A percentile compares a stretch with the other conserved stretches of the same genome.
Conservation (phyloP, 345 rosid genomes). For the Lumnitzera racemosa region DNA sequence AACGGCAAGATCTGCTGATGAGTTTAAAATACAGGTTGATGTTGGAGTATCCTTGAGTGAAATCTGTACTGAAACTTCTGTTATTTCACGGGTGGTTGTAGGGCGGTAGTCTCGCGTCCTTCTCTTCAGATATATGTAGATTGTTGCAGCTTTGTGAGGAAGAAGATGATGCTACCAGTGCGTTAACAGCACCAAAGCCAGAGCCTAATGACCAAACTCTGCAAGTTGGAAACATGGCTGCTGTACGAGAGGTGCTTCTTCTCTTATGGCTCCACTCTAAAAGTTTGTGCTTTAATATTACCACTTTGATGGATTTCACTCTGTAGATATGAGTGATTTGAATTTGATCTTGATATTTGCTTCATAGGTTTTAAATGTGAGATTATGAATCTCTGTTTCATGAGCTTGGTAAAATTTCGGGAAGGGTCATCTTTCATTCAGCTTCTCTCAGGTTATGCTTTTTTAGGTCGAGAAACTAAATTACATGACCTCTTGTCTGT, state of each 20-base stretch:
- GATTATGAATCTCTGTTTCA: no score
- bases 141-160: conserved; percentile 87
- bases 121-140: conserved; percentile 85
- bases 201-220: conserved; percentile 74
- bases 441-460: no score
- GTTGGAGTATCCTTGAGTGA: neutral
- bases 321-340: neutral
- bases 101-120: conserved; percentile 83
- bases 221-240: conserved; percentile 38
- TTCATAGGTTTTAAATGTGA: no score
- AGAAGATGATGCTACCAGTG: conserved; percentile 97
- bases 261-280: neutral
- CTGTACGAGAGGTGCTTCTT: conserved; percentile 49
- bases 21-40: no score
- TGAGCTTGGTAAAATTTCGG: no score
- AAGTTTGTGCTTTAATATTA: neutral
- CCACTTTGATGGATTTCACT: conserved; percentile 2
- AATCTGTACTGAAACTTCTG: neutral
- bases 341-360: no score
- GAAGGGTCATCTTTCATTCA: no score
- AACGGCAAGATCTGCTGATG: no score
- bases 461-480: no score
- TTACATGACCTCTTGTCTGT: no score
- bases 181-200: conserved; percentile 67
- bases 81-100: conserved; percentile 19